Evolutionary conservation across 179 eudicot species (phyloP).

Genomic region (Dionaea muscipula): DNA sequence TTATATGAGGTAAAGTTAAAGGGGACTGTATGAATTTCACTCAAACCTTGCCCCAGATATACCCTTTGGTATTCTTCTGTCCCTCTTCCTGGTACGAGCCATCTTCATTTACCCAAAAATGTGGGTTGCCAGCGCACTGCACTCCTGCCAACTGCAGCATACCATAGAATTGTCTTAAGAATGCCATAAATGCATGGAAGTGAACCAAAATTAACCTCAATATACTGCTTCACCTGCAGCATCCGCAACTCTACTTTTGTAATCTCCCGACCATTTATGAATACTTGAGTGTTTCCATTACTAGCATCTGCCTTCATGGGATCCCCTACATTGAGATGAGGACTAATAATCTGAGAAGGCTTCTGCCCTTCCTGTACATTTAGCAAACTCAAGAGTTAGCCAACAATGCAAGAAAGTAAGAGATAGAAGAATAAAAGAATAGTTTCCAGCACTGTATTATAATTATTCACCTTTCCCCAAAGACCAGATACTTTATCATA

Average conservation of each 20-base stretch:
- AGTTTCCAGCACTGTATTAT: background rate
- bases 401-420: background rate
- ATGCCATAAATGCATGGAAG: slow-evolving; percentile 1
- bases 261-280: slow-evolving; percentile 94
- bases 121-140: slow-evolving; percentile 98
- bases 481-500: slow-evolving; percentile 99
- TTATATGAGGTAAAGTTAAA: background rate
- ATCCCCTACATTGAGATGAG: slow-evolving; percentile 89
- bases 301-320: slow-evolving; percentile 73
- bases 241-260: slow-evolving; percentile 90
- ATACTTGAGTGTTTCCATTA: slow-evolving; percentile 84
- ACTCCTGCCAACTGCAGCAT: slow-evolving; percentile 85
- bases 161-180: slow-evolving; percentile 6
- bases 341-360: slow-evolving; percentile 74
- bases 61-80: slow-evolving; percentile 91
- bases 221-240: slow-evolving; percentile 57
- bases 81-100: slow-evolving; percentile 99
- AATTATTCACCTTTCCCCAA: slow-evolving; percentile 98
- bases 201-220: slow-evolving; percentile 5
- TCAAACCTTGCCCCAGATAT: slow-evolving; percentile 92
- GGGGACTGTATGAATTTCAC: background rate
- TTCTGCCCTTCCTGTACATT: slow-evolving; percentile 82
- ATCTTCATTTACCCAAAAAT: slow-evolving; percentile 98
- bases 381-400: slow-evolving; percentile 9
- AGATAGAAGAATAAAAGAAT: slow-evolving; percentile 7